Base-by-base conservation (phyloP, 2,329 filamentous ascomycete species). In the Ophiocordyceps australis region DNA sequence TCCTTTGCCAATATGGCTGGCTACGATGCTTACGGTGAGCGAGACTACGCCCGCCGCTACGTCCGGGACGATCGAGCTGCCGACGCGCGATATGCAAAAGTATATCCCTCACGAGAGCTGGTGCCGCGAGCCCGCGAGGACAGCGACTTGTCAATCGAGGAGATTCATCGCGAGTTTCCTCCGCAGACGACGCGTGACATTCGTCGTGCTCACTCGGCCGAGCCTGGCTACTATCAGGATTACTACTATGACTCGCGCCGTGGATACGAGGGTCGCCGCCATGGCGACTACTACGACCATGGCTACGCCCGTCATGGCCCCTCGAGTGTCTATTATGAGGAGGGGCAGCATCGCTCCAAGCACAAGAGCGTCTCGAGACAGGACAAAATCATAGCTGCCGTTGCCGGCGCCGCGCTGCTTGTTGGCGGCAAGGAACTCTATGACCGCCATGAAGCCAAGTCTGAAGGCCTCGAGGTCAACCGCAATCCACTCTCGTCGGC, bases 121-220 rank as follows among this genome's bases (percentile, higher is more conserved):
- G 51, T 74, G 9, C 64, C 65, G 19, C 57, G 65, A 15, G 45
- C 56, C 25, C 73, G 76, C 35, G 74, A 85, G 45, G 75, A 82
- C 41, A 83, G 75, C 47, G 73, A 74, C 23, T 55, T 75, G 15
- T 74, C 74, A 3, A 52, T 91, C 43, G 85, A 93, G 52, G 80
- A 91, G 52, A 71, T 91, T 32, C 70, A 71, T 35, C 73, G 82
- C 37, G 79, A 91, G 38, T 92, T 91, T 41, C 80, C 80, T 17
- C 79, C 81, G 6, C 75, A 74, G n/a, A 35, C 36, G 8, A 43
- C 59, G 32, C 47, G 49, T 28, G 65, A 66, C 32, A 41, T 62
- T 20, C 64, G 68, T 36, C 66, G 74, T 30, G 59, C 74, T 37
- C 65, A 72, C 38, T 79, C 75, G 6, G 65, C 64, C 29, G 73